phyloP scores from a whole-genome alignment of 345 rosid genomes.

The Gossypium ekmanianum region DNA sequence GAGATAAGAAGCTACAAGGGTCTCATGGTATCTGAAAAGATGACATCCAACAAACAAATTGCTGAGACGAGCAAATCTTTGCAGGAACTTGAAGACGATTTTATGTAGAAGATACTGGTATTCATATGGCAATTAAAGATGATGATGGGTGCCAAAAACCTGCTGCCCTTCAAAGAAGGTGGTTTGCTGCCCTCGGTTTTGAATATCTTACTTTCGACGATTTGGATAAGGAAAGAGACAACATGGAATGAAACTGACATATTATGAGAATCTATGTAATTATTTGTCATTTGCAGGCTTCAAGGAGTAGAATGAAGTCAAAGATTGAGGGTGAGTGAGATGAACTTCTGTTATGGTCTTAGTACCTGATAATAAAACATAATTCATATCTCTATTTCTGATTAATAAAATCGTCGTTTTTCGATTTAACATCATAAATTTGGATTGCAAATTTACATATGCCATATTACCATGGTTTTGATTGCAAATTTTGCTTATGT shows the following conservation, averaged over 20 bases:
- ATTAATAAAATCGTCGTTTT: no score
- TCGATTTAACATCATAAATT: background rate
- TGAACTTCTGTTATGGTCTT: constrained; percentile 15
- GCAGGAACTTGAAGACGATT: constrained; percentile 97
- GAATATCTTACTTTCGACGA: background rate
- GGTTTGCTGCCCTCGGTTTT: background rate
- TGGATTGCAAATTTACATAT: background rate
- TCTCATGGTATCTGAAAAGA: constrained; percentile 88
- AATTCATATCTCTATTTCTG: constrained; percentile 8
- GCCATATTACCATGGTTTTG: background rate
- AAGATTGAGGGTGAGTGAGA: constrained; percentile 13
- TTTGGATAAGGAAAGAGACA: constrained; percentile 9
- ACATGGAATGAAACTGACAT: background rate
- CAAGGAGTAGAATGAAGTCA: constrained; percentile 7
- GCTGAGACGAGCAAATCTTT: constrained; percentile 76
- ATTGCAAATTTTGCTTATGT: background rate
- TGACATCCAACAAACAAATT: constrained; percentile 93
- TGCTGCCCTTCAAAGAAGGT: constrained; percentile 25
- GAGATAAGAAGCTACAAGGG: constrained; percentile 96
- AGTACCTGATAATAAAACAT: constrained; percentile 14
- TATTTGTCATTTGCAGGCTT: background rate
- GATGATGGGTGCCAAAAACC: constrained; percentile 7
- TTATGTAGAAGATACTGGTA: constrained; percentile 51
- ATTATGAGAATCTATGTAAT: background rate
- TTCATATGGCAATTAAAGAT: constrained; percentile 13